Base-by-base conservation (phyloP, 176 grass and related monocot genomes). In the Tillandsia leiboldiana region DNA sequence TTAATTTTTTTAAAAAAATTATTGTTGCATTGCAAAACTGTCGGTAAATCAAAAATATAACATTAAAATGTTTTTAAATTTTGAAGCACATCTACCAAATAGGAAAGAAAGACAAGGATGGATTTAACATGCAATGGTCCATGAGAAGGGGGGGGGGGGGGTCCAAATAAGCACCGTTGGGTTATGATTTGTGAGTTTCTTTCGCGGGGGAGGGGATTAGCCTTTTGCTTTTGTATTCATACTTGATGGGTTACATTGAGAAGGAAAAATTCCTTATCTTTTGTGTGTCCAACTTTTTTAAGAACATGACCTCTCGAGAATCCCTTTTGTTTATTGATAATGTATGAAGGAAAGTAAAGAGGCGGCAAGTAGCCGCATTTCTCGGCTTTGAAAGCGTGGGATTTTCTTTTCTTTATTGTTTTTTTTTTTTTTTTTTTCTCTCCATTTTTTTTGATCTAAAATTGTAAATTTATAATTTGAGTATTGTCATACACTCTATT, bases 281-380 rank as follows among this genome's bases (percentile, higher is more conserved):
- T 61, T 61, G 56, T 61, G 15, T 22, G 22, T 59, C n/a, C 22
- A 23, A 20, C 10, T 61, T 22, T 62, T 67, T 63, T 51, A 24
- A 72, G 51, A 72, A 64, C n/a, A 54, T n/a, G 68, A 53, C 59
- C 2, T 62, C 33, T 70, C 49, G 49, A 53, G 56, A 72, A 72
- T 17, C 14, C 70, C 3, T 78, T 56, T 64, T 23, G 2, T 64
- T 72, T 72, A 42, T 42, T 42, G 33, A 42, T 64, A 79, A 49
- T 73, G 64, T 50, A 10, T 74, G 70, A 69, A 80, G 33, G 13
- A 28, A 56, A 74, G 56, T 73, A 70, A 73, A 81, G 79, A 81
- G 65, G 79, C 22, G 42, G 72, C 79, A 81, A 75, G 71, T 23
- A 75, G 79, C 72, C 72, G 79, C 71, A 81, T 70, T 81, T 81